These are phyloP conservation scores for Xerocomus cyaneibrunnescens DNA, from an alignment of 1,284 basidiomycete genomes.

Conservation along the genomic window DNA sequence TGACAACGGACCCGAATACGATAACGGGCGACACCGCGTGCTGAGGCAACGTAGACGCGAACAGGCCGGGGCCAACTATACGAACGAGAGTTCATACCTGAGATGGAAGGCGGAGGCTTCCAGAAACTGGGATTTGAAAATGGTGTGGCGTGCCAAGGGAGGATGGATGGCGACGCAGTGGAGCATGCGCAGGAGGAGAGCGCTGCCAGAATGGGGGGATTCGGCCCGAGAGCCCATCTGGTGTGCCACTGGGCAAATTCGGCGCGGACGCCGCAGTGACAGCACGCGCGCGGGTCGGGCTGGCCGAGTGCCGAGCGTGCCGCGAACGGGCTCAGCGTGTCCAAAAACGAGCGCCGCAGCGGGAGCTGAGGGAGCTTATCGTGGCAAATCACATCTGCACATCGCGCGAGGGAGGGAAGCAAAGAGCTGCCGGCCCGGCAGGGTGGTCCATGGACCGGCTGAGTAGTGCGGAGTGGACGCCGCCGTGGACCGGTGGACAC, in stretches of 20 bases:
- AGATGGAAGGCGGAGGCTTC: not conserved
- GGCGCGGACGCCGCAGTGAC: no score
- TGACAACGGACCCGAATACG: constrained; percentile 18
- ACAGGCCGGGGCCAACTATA: not conserved
- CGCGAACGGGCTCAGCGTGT: not conserved
- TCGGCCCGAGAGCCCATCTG: not conserved
- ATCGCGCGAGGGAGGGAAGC: not conserved
- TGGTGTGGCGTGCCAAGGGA: not conserved
- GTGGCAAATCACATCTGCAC: not conserved
- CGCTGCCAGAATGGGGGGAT: not conserved
- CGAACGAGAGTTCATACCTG: no score
- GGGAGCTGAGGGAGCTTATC: not conserved
- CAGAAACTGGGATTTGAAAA: not conserved
- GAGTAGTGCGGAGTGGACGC: constrained; percentile 13
- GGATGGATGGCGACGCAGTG: not conserved
- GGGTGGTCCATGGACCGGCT: constrained; percentile 30
- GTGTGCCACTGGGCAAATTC: no score
- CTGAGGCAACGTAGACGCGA: not conserved
- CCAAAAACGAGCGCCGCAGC: not conserved
- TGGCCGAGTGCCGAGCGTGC: not conserved
- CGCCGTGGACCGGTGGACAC: constrained; percentile 26
- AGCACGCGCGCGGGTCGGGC: not conserved
- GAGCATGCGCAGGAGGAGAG: not conserved
- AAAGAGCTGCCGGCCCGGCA: constrained; percentile 22
- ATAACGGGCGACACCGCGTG: constrained; percentile 8